Evolutionary conservation across 1,284 basidiomycete species (phyloP), one percentile per base, ranked within the genome.

Genomic region (Pascua guehoae): DNA sequence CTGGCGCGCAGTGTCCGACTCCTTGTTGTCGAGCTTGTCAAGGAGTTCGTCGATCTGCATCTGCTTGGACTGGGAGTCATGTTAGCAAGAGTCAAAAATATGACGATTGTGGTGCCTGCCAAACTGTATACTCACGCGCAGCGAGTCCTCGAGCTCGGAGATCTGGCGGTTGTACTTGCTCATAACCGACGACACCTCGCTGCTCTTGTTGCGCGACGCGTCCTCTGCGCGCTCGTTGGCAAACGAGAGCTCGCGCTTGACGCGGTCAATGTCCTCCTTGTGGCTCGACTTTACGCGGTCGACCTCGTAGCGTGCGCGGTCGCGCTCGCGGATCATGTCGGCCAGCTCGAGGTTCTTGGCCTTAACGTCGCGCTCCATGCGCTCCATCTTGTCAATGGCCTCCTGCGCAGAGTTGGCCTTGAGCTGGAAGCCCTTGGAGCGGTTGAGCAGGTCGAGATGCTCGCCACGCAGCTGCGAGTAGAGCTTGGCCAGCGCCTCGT

Each of bases 151-250:
- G 42, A 99, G 84, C 75, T 99, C 96, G 46, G 86, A 86, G 52
- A 99, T 81, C 77, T 99, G 96, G 53, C 96, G 84, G 78, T 98
- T 98, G 79, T 97, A 98, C 77, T 94, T 97, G 64, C 83, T 75
- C 79, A 98, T 84, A 67, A 99, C 86, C 62, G 80, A 79, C 2
- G 92, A 91, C 18, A 97, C 89, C 75, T 98, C 95, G 4, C 89
- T 88, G 78, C 86, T 92, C 83, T 96, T 96, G 63, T 89, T 87
- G 32, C 93, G 84, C 10, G 88, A 85, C 0, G 91, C 86, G 73
- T 99, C 96, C 69, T 98, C 94, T 1, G 93, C 94, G 24, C 95
- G 86, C 79, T 98, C 96, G 70, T 97, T 96, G n/a, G 96, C 93
- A 73, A 98, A 98, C 72, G 85, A 85, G 58, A 98, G 83, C 69